phyloP scores from a whole-genome alignment of 2,329 filamentous ascomycete species.

The Hyphodiscus sp. region DNA sequence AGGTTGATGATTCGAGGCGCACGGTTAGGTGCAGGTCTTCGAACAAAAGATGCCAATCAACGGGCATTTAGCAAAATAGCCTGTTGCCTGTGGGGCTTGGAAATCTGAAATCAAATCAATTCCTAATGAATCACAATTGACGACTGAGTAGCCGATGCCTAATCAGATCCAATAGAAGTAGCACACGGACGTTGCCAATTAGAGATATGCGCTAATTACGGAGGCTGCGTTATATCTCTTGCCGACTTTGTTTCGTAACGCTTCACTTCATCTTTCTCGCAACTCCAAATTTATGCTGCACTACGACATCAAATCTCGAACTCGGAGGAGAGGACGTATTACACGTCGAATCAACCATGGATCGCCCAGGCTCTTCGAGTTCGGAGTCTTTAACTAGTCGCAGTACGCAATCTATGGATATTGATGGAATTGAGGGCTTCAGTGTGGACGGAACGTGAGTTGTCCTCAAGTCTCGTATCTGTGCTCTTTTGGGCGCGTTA shows the following conservation, averaged over 20 bases:
- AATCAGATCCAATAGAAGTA: neutral
- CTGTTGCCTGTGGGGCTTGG: neutral
- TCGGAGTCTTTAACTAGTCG: conserved; percentile 23
- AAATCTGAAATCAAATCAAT: neutral
- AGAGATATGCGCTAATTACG: neutral
- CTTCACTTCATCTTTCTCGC: neutral
- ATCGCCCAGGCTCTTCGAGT: conserved; percentile 11
- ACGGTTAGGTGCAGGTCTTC: conserved; percentile 20
- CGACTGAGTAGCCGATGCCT: neutral
- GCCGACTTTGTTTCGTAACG: neutral
- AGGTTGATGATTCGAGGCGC: conserved; percentile 4
- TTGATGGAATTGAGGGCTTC: conserved; percentile 22
- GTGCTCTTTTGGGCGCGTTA: neutral
- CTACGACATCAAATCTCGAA: neutral
- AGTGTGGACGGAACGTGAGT: conserved; percentile 20
- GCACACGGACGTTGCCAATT: neutral
- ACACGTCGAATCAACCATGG: conserved; percentile 6
- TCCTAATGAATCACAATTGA: neutral
- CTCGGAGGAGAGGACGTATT: neutral
- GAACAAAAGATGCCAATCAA: conserved; percentile 9
- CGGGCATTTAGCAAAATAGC: neutral
- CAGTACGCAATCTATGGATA: conserved; percentile 23
- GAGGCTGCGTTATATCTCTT: neutral
- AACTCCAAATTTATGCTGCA: neutral
- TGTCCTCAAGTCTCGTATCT: neutral